Evolutionary conservation across 345 rosid genomes (phyloP), one percentile per base, ranked within the genome.

Genomic region (Populus ilicifolia): DNA sequence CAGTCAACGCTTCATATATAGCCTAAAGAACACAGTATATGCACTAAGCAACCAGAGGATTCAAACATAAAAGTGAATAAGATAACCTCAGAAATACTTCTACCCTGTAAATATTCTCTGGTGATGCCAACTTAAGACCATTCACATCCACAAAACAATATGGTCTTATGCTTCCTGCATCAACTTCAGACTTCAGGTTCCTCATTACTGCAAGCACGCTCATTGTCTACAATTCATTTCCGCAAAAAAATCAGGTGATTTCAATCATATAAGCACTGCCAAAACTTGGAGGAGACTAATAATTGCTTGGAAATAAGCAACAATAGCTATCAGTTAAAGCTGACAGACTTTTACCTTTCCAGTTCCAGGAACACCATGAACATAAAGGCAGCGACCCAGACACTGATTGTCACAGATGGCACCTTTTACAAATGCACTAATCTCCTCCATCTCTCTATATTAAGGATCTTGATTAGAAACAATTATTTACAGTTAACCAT

Each of bases 361-460:
- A 16, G 99, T 93, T 80, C 99, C 99, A 0, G 99, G 99, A 86
- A 95, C 99, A 84, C 99, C 99, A 71, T 93, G 98, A 82, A 93
- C 85, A 43, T 93, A 95, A 82, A 95, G 90, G 77, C 99, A 95
- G 69, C 96, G 91, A 20, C 99, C 98, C 63, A 93, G 82, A 81
- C 99, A 95, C 71, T 90, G 94, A 82, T 90, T 92, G 84, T 89
- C 91, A n/a, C 87, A 89, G 75, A 92, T 93, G 35, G 94, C 96
- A 82, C 97, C 97, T 59, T 90, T 92, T 72, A 95, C 84, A 73
- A 95, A 95, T 52, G 88, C 59, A 61, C 87, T 86, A 64, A 95
- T 90, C 90, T 95, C 98, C 56, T 91, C 96, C 94, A 95, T 90
- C 84, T 95, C 99, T 78, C 93, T 92, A 77, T 41, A 70, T 54